Evolutionary conservation across 1,284 basidiomycete genomes (phyloP).

Genomic region (Ceratobasidium sp.): DNA sequence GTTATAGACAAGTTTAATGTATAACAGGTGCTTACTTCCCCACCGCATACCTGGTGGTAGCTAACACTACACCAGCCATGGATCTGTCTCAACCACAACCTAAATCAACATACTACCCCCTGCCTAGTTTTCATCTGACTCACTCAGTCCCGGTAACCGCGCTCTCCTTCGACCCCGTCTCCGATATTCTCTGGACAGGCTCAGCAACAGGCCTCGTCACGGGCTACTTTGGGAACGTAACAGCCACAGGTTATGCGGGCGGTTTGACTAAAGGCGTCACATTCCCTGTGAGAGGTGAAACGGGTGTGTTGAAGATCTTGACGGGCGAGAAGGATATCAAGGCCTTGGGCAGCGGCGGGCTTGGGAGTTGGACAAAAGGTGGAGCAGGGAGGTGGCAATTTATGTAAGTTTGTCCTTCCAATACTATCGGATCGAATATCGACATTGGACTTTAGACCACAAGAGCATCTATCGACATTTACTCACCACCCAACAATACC

Average conservation of each 20-base stretch:
- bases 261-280: constrained; percentile 65
- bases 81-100: constrained; percentile 21
- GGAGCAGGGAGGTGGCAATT: constrained; percentile 81
- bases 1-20: constrained; percentile 1
- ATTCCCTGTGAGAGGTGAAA: constrained; percentile 61
- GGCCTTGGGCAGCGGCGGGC: constrained; percentile 63
- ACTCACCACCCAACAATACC: constrained; percentile 53
- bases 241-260: constrained; percentile 54
- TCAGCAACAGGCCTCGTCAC: constrained; percentile 72
- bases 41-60: background rate
- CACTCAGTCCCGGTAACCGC: constrained; percentile 57
- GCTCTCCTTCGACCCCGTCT: constrained; percentile 85
- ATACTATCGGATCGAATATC: background rate
- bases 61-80: constrained; percentile 7
- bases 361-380: constrained; percentile 78
- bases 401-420: constrained; percentile 55
- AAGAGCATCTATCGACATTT: constrained; percentile 51
- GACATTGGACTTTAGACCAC: constrained; percentile 47
- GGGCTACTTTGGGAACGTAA: constrained; percentile 66
- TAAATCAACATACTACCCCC: constrained; percentile 33
- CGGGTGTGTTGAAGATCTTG: constrained; percentile 71
- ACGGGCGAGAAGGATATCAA: constrained; percentile 77
- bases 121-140: constrained; percentile 37
- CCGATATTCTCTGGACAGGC: constrained; percentile 89
- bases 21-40: background rate